Conservation (phyloP, 306 rosid species). For the Pueraria montana region DNA sequence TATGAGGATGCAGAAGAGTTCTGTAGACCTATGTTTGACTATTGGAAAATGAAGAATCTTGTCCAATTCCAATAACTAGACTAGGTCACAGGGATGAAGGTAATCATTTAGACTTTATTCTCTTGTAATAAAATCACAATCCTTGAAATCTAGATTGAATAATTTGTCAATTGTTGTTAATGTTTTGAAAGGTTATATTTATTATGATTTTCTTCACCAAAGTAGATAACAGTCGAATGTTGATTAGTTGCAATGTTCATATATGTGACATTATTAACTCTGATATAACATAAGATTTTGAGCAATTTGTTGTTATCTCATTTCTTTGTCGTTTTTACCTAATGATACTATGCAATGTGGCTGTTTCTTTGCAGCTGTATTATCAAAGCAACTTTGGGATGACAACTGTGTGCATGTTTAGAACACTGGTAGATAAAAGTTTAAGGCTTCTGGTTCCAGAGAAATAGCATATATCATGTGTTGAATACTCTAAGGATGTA, state of each 20-base stretch:
- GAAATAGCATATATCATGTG: background rate
- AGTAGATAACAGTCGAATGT: background rate
- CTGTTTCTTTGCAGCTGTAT: slow-evolving; percentile 50
- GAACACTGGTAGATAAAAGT: slow-evolving; percentile 64
- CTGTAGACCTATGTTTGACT: slow-evolving; percentile 61
- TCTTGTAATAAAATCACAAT: background rate
- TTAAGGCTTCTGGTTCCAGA: slow-evolving; percentile 38
- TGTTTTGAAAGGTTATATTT: background rate
- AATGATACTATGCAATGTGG: background rate
- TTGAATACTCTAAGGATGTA: background rate
- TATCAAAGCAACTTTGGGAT: slow-evolving; percentile 57
- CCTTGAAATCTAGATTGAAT: background rate
- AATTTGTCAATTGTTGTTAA: no score
- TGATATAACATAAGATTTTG: background rate
- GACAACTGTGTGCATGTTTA: slow-evolving; percentile 72
- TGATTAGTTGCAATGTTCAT: no score
- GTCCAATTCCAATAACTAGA: slow-evolving; percentile 59
- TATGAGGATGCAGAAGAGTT: slow-evolving; percentile 57
- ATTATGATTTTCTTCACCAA: background rate
- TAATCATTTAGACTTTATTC: background rate
- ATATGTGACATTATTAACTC: background rate
- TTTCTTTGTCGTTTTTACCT: background rate
- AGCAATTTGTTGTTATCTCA: background rate
- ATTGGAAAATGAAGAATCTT: slow-evolving; percentile 63
- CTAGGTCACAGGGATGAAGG: slow-evolving; percentile 64